Evolutionary conservation across 345 rosid genomes (phyloP), one percentile per base, ranked within the genome.

Genomic region (Eucalyptus sp.): DNA sequence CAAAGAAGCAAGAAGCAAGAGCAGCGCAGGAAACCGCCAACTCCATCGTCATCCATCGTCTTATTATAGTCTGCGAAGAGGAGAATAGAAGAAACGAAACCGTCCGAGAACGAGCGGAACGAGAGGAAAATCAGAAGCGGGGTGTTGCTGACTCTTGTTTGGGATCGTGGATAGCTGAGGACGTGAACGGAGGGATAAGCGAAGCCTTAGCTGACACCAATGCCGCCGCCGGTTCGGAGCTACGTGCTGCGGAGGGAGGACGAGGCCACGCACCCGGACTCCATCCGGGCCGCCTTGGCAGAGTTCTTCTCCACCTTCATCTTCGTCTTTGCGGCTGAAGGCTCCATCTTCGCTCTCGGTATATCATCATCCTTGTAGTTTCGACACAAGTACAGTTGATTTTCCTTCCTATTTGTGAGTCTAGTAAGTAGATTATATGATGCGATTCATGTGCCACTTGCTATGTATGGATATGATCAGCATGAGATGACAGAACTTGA

Each of bases 301-400:
- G 98, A 96, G 92, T 94, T 96, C 90, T 62, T 96, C 86, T 94
- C 98, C 89, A 96, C 97, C 83, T 92, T 93, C 87, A 93, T 96
- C 92, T 96, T 96, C 44, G 97, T 96, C 27, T 96, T 96, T 24
- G 96, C 96, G 17, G 97, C 98, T 54, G 96, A 95, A 92, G 99
- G 99, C 90, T 96, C 96, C 41, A 80, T 95, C 71, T 96, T 97
- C 46, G 97, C 99, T 90, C 95, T 96, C 7, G 93, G 97, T 95
- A 89, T 18, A 52, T 58, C 86, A 4, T 24, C 49, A 49, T 88
- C 41, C 24, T 64, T 9, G 14, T 81, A 58, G 12, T 22, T 49
- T 44, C 13, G 4, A 31, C 3, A 17, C 7, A 2, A 76, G 62
- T 14, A 41, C 46, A 71, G 17, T 16, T 33, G 80, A 10, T 18